Evolutionary conservation across 768 basidiomycete species (phyloP).

Genomic region (Naganishia kalamii): DNA sequence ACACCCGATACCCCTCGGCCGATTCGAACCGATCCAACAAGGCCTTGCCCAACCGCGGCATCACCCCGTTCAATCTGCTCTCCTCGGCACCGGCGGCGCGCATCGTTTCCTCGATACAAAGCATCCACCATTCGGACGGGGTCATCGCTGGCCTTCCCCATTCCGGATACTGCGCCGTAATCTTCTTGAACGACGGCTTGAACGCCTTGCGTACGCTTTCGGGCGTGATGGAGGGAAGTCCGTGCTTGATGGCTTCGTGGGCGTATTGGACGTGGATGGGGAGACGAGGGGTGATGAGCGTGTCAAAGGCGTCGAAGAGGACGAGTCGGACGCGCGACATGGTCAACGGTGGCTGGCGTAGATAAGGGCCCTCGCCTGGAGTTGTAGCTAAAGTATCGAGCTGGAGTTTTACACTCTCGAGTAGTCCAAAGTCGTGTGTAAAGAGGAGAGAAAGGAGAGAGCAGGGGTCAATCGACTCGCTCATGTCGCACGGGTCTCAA

Average conservation of each 20-base stretch:
- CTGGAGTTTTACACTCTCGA: no score
- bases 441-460: neutral
- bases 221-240: conserved; percentile 26
- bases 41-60: conserved; percentile 27
- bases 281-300: conserved; percentile 39
- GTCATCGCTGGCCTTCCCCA: conserved; percentile 39
- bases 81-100: conserved; percentile 29
- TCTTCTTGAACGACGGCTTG: conserved; percentile 37
- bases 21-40: conserved; percentile 39
- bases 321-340: conserved; percentile 35
- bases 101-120: conserved; percentile 36
- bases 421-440: no score
- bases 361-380: no score
- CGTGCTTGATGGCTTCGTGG: conserved; percentile 38
- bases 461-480: neutral
- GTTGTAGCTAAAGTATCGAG: no score
- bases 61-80: conserved; percentile 27
- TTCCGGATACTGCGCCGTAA: conserved; percentile 29
- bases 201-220: conserved; percentile 34
- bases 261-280: conserved; percentile 45
- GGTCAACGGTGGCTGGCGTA: neutral
- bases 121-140: conserved; percentile 42
- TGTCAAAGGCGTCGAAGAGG: conserved; percentile 45
- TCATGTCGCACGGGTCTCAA: neutral
- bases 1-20: conserved; percentile 35